A percentile compares a stretch with the other conserved stretches of the same genome.
These are phyloP conservation scores for Lathyrus aphaca DNA, from an alignment of 306 rosid species.

Conservation along the genomic window DNA sequence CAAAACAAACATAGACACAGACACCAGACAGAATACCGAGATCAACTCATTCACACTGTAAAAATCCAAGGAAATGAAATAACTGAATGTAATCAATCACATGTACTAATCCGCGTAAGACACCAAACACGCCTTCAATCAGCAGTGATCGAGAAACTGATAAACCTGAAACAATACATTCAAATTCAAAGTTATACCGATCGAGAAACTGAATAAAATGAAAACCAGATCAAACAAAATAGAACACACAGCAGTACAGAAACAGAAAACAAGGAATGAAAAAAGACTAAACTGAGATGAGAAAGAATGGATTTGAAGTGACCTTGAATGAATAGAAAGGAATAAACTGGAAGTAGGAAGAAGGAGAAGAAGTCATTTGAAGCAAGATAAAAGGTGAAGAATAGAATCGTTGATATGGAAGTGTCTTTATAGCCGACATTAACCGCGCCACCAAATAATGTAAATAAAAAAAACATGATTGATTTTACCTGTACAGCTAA, in stretches of 20 bases:
- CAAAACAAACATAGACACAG: background rate
- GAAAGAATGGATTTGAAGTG: constrained; percentile 6
- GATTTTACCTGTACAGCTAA: background rate
- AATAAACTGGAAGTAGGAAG: constrained; percentile 21
- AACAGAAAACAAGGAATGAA: background rate
- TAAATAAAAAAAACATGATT: background rate
- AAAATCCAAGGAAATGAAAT: background rate
- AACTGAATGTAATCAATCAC: background rate
- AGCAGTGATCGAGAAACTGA: background rate
- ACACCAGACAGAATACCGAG: background rate
- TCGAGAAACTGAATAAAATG: background rate
- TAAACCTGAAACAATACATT: background rate
- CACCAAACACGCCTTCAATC: no score
- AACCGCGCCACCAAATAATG: constrained; percentile 27
- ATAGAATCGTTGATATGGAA: constrained; percentile 32
- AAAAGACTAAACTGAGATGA: constrained; percentile 4
- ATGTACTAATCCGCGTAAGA: background rate
- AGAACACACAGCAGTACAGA: background rate
- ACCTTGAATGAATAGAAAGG: constrained; percentile 39
- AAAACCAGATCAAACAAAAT: constrained; percentile 7
- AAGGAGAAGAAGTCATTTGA: constrained; percentile 28
- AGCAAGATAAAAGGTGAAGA: constrained; percentile 28
- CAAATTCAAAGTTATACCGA: background rate
- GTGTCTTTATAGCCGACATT: constrained; percentile 41
- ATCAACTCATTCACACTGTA: background rate